Evolutionary conservation across 495 filamentous ascomycete genomes (phyloP).

Genomic region (Mycothermus thermophilus): DNA sequence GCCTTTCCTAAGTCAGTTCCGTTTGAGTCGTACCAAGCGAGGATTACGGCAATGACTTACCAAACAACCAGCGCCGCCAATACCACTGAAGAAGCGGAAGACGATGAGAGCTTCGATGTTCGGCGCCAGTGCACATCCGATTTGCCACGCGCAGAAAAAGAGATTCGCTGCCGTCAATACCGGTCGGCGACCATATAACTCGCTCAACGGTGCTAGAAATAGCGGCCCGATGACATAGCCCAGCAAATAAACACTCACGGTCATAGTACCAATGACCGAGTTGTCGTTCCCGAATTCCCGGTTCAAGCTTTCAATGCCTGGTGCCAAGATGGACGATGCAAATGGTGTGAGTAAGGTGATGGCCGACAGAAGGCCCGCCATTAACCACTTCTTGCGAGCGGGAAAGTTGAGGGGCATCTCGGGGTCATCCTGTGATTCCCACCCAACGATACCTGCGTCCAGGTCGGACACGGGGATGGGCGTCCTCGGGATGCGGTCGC

Average conservation of each 20-base stretch:
- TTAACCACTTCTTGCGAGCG: slow-evolving; percentile 48
- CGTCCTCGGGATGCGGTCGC: slow-evolving; percentile 8
- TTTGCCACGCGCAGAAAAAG: slow-evolving; percentile 56
- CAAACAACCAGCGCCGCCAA: slow-evolving; percentile 21
- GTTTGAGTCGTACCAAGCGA: no score
- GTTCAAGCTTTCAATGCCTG: slow-evolving; percentile 40
- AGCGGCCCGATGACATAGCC: slow-evolving; percentile 32
- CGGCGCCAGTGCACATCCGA: slow-evolving; percentile 53
- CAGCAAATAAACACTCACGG: slow-evolving; percentile 31
- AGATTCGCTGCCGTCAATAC: slow-evolving; percentile 49
- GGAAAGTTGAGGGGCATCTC: slow-evolving; percentile 61
- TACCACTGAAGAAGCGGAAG: slow-evolving; percentile 50
- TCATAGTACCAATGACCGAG: slow-evolving; percentile 21
- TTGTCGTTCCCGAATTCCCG: slow-evolving; percentile 36
- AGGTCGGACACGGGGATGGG: slow-evolving; percentile 32
- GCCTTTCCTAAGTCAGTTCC: slow-evolving; percentile 16
- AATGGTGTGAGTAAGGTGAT: slow-evolving; percentile 50
- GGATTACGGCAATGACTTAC: slow-evolving; percentile 12
- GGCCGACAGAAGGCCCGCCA: slow-evolving; percentile 36
- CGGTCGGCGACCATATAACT: slow-evolving; percentile 56
- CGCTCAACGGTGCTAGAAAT: slow-evolving; percentile 54
- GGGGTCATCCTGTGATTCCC: slow-evolving; percentile 52
- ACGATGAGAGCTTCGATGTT: slow-evolving; percentile 44
- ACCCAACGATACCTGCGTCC: slow-evolving; percentile 36
- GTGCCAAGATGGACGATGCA: slow-evolving; percentile 53